Evolutionary conservation across 495 filamentous ascomycete genomes (phyloP).

Genomic region (Penicillium nucicola): DNA sequence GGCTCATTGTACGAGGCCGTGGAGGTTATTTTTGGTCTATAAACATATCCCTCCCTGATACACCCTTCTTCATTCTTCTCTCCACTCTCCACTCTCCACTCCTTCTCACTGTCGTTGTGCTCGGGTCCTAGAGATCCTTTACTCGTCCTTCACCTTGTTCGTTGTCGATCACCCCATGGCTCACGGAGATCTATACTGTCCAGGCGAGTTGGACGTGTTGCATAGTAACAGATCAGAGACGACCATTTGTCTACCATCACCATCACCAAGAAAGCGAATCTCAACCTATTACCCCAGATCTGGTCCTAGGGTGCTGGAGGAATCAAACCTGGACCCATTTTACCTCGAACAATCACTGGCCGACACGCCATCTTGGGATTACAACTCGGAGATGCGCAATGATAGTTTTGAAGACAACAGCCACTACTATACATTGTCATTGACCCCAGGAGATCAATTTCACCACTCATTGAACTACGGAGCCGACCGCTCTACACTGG

Average conservation of each 20-base stretch:
- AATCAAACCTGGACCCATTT: slow-evolving; percentile 44
- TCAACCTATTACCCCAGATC: slow-evolving; percentile 36
- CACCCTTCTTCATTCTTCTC: slow-evolving; percentile 13
- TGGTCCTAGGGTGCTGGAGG: slow-evolving; percentile 30
- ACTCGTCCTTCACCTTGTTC: slow-evolving; percentile 7
- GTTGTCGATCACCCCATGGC: slow-evolving; percentile 41
- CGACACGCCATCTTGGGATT: slow-evolving; percentile 26
- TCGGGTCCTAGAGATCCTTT: not conserved
- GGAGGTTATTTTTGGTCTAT: slow-evolving; percentile 36
- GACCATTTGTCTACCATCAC: slow-evolving; percentile 30
- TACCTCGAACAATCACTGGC: slow-evolving; percentile 43
- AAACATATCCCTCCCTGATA: slow-evolving; percentile 39
- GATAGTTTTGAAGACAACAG: slow-evolving; percentile 32
- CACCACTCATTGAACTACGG: slow-evolving; percentile 13
- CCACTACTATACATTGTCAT: slow-evolving; percentile 36
- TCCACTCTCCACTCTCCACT: slow-evolving; percentile 9
- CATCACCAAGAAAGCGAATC: slow-evolving; percentile 30
- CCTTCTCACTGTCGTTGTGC: too few species aligned
- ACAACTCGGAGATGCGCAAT: slow-evolving; percentile 30
- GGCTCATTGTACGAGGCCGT: slow-evolving; percentile 5
- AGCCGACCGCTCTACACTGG: slow-evolving; percentile 34
- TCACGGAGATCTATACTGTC: slow-evolving; percentile 32
- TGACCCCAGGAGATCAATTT: slow-evolving; percentile 23
- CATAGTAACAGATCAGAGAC: slow-evolving; percentile 35
- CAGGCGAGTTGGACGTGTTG: slow-evolving; percentile 36